A percentile compares a stretch with the other conserved stretches of the same genome.
Evolutionary conservation across 495 filamentous ascomycete genomes (phyloP).

Genomic region (Ascobolus immersus): DNA sequence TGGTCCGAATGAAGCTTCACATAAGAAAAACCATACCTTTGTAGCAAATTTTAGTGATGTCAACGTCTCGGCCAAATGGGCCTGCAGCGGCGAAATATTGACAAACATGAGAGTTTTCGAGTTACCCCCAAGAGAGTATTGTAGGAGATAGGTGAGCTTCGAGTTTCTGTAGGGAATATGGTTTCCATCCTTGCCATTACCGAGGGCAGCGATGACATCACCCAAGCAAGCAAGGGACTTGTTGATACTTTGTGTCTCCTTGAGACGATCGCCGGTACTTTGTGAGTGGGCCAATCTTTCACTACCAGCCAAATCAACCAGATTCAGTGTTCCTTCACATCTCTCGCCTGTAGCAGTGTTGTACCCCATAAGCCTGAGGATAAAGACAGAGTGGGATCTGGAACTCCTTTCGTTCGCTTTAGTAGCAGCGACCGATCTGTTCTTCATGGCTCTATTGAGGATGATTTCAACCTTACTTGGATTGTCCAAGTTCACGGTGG

Average conservation of each 20-base stretch:
- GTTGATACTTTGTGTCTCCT: slow-evolving; percentile 95
- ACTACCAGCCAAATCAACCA: slow-evolving; percentile 85
- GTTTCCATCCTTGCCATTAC: slow-evolving; percentile 56
- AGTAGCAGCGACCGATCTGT: slow-evolving; percentile 79
- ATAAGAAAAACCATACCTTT: slow-evolving; percentile 31
- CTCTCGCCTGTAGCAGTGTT: slow-evolving; percentile 60
- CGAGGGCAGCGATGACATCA: slow-evolving; percentile 79
- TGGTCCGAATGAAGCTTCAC: no score
- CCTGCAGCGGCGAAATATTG: slow-evolving; percentile 82
- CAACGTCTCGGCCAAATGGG: slow-evolving; percentile 75
- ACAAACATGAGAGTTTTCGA: slow-evolving; percentile 98
- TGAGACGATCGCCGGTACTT: slow-evolving; percentile 60
- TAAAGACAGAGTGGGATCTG: slow-evolving; percentile 86
- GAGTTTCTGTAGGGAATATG: slow-evolving; percentile 90
- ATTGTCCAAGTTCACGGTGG: slow-evolving; percentile 50
- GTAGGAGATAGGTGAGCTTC: slow-evolving; percentile 88
- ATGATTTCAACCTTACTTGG: slow-evolving; percentile 53
- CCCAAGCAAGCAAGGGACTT: slow-evolving; percentile 73
- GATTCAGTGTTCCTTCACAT: slow-evolving; percentile 79
- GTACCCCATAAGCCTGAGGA: slow-evolving; percentile 61
- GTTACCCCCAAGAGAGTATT: slow-evolving; percentile 86
- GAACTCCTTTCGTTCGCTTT: slow-evolving; percentile 89
- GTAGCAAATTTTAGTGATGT: slow-evolving; percentile 91
- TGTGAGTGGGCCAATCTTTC: slow-evolving; percentile 69
- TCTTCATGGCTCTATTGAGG: slow-evolving; percentile 49